Conservation (phyloP, 139 green algal species). For the Deuterostichococcus epilithicus region DNA sequence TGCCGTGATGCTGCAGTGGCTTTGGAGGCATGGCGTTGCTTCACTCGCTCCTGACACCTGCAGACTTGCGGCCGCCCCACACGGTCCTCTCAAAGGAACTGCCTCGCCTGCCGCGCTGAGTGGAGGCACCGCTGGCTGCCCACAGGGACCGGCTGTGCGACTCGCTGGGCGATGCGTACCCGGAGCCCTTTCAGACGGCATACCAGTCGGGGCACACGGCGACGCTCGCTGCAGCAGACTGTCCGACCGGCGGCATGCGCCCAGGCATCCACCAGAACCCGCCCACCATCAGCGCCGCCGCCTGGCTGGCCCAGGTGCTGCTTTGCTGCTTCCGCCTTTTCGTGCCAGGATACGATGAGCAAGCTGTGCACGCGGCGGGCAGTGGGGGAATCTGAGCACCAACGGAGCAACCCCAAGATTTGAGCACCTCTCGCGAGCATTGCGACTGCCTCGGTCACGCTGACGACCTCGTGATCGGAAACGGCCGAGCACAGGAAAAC, state of each 20-base stretch:
- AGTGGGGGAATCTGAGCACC: too few species aligned
- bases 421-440: too few species aligned
- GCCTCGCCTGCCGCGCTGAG: neutral
- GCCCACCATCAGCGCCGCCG: constrained; percentile 48
- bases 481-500: constrained; percentile 13
- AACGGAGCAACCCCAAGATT: too few species aligned
- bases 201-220: constrained; percentile 20
- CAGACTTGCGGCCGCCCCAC: too few species aligned
- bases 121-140: neutral
- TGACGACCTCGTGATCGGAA: neutral
- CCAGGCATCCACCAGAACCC: constrained; percentile 20
- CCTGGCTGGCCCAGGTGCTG: constrained; percentile 38
- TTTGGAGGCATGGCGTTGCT: too few species aligned
- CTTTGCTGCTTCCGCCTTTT: too few species aligned
- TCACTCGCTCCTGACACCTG: too few species aligned
- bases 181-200: constrained; percentile 36
- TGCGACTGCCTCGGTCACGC: too few species aligned
- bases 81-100: neutral
- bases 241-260: neutral
- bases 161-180: constrained; percentile 42
- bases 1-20: neutral
- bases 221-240: constrained; percentile 1
- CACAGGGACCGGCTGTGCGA: constrained; percentile 50
- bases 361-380: too few species aligned
- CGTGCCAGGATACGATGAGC: too few species aligned